Base-by-base conservation (phyloP, 495 filamentous ascomycete genomes). In the Hyaloscypha hepaticicola region DNA sequence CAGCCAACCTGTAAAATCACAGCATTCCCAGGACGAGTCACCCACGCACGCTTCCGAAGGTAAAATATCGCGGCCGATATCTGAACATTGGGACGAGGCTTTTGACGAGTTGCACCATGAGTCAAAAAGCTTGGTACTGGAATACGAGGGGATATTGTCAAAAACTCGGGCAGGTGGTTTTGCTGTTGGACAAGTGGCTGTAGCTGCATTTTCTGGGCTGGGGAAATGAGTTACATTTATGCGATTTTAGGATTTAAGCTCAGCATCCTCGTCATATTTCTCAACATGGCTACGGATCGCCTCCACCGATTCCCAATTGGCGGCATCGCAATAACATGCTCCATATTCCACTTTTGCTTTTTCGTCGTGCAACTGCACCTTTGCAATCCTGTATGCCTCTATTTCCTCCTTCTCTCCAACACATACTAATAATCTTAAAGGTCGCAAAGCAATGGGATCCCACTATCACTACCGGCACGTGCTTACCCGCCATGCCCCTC, bases 341-440 rank as follows among this genome's bases (percentile, higher is more conserved):
- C 85, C 1, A 84, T 79, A 74, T 90, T 94, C 89, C 89, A 93
- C 60, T 82, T 87, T 61, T 81, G 83, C 72, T 84, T 88, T 68
- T 78, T 87, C 72, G 80, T 82, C 33, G 77, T 80, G 19, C 78
- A 79, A 34, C 52, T 80, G 38, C 78, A 77, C 56, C 70, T 80
- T 5, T 83, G 81, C 59, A 69, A 69, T 27, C 83, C 82, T 19
- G 76, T 79, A 69, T 58, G 70, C 61, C 38, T 16, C 14, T 34
- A 51, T n/a, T n/a, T n/a, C n/a, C n/a, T n/a, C n/a, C n/a, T n/a
- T n/a, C n/a, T n/a, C n/a, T n/a, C n/a, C n/a, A n/a, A 31, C 9
- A 58, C 31, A 29, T 28, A 8, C 16, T 60, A 52, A 29, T 31
- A 16, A 31, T 65, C 31, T n/a, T n/a, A 4, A 34, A 79, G 78